A percentile compares a stretch with the other conserved stretches of the same genome.
These are phyloP conservation scores for Gossypium lobatum DNA, from an alignment of 441 rosid genomes.

Conservation along the genomic window DNA sequence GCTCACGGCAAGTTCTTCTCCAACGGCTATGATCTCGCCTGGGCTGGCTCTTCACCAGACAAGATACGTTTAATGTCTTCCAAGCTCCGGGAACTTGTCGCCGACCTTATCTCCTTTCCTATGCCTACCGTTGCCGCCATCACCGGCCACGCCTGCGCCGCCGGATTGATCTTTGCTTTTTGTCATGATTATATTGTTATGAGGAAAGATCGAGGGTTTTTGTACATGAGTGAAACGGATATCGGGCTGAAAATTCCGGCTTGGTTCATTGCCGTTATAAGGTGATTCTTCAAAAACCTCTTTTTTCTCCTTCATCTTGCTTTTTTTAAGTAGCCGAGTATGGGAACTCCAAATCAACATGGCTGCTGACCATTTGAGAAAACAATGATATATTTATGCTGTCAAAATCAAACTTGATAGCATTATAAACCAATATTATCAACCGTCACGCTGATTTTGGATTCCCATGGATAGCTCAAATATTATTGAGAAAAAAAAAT, in stretches of 20 bases:
- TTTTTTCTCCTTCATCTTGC: too few species aligned
- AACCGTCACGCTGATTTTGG: too few species aligned
- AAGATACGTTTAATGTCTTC: slow-evolving; percentile 26
- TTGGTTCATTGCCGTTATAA: slow-evolving; percentile 37
- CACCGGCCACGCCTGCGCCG: slow-evolving; percentile 64
- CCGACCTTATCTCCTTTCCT: slow-evolving; percentile 56
- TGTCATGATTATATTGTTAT: slow-evolving; percentile 58
- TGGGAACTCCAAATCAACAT: too few species aligned
- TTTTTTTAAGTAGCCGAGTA: too few species aligned
- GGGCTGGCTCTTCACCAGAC: slow-evolving; percentile 27
- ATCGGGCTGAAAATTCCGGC: slow-evolving; percentile 34
- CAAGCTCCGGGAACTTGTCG: slow-evolving; percentile 33
- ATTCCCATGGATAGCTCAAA: too few species aligned
- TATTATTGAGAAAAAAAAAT: too few species aligned
- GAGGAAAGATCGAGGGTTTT: slow-evolving; percentile 61
- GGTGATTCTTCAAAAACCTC: slow-evolving; percentile 10
- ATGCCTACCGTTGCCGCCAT: slow-evolving; percentile 74
- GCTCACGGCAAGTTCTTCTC: slow-evolving; percentile 69
- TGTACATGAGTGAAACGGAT: slow-evolving; percentile 70
- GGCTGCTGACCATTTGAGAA: too few species aligned
- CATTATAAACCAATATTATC: too few species aligned
- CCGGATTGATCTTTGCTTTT: slow-evolving; percentile 48
- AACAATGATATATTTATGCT: too few species aligned
- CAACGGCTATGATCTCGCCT: slow-evolving; percentile 58
- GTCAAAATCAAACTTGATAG: too few species aligned